Base-by-base conservation (phyloP, 208 protist species). In the Tritrichomonas foetus region DNA sequence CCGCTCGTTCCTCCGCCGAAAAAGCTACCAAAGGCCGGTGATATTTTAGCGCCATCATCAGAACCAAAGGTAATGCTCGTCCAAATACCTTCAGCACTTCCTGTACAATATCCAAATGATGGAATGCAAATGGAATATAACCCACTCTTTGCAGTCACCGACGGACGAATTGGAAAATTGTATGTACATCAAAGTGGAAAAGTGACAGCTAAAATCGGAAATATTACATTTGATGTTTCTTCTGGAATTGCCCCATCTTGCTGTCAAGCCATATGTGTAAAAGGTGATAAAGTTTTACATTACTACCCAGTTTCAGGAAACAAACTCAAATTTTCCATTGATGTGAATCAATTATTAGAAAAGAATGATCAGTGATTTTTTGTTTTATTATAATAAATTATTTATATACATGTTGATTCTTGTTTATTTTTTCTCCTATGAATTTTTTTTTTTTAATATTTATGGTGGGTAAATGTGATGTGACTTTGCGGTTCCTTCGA, bases 171-270 rank as follows among this genome's bases (percentile, higher is more conserved):
- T 33, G 74, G 74, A 82, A 82, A 47, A 50, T 50, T 82, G 20
- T 41, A 82, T n/a, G 50, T 82, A n/a, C 74, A 82, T 82, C n/a
- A 82, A 82, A 82, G 74, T 30, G 74, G 74, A 5, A 49, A 50
- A 53, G 74, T 82, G 3, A 82, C 74, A n/a, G 74, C 74, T 9
- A 82, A 82, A 82, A 50, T 82, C 8, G 74, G 74, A 50, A 82
- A 82, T 30, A 82, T 82, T n/a, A 20, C 47, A 25, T 82, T 82
- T 36, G 74, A 82, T 14, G 33, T 82, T 20, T 47, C 33, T n/a
- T 82, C 74, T 82, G 74, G 74, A 30, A 50, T 36, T 25, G n/a
- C 74, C 16, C n/a, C 41, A 3, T 50, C 41, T 36, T 82, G 74
- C 30, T 20, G 20, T 47, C 74, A 82, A 53, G 27, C 50, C 8